phyloP scores from a whole-genome alignment of 1,139 yeast genomes.

The Geotrichum aggregatum region DNA sequence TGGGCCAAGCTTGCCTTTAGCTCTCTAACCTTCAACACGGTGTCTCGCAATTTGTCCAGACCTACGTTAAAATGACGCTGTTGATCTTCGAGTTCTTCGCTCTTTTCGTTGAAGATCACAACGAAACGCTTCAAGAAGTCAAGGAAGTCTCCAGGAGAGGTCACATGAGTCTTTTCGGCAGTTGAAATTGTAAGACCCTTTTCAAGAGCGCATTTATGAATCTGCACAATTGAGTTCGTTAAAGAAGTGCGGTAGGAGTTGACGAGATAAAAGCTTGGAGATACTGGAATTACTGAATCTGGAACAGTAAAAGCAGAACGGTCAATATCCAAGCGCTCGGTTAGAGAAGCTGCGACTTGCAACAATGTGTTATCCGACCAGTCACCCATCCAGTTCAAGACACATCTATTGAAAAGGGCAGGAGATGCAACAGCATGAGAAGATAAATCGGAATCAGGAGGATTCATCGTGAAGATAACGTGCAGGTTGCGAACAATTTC shows the following conservation, averaged over 20 bases:
- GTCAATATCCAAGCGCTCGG: slow-evolving; percentile 52
- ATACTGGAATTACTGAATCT: slow-evolving; percentile 25
- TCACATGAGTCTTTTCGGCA: slow-evolving; percentile 5
- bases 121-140: slow-evolving; percentile 51
- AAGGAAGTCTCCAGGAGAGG: slow-evolving; percentile 58
- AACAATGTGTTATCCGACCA: slow-evolving; percentile 57
- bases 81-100: slow-evolving; percentile 53
- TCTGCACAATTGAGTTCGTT: slow-evolving; percentile 46
- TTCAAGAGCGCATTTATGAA: slow-evolving; percentile 40
- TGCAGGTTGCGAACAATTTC: slow-evolving; percentile 72
- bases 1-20: slow-evolving; percentile 52
- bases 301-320: slow-evolving; percentile 43
- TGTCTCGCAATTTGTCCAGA: slow-evolving; percentile 68
- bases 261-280: slow-evolving; percentile 21
- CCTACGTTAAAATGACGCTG: slow-evolving; percentile 75
- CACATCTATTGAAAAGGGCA: slow-evolving; percentile 88
- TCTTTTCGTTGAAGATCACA: slow-evolving; percentile 44
- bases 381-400: slow-evolving; percentile 82
- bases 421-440: slow-evolving; percentile 67
- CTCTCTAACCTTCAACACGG: slow-evolving; percentile 67
- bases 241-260: slow-evolving; percentile 47
- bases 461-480: slow-evolving; percentile 73
- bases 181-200: background rate
- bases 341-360: slow-evolving; percentile 48
- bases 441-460: slow-evolving; percentile 44